phyloP scores from a whole-genome alignment of 257 asterid species.

The Solanum rostratum region DNA sequence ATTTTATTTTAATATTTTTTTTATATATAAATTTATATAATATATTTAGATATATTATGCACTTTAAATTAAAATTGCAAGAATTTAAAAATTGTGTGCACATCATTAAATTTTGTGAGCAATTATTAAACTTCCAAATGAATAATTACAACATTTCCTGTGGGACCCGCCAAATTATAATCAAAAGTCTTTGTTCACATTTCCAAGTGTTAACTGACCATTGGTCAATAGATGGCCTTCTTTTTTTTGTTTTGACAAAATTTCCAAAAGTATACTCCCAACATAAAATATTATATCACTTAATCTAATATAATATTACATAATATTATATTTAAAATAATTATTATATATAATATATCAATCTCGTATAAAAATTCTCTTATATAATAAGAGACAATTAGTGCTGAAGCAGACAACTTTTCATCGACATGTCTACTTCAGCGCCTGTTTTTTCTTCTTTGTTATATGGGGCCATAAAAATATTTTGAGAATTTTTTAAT shows the following conservation, averaged over 20 bases:
- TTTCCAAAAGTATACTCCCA: not conserved
- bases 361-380: too few species aligned
- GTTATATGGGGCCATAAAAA: too few species aligned
- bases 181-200: not conserved
- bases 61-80: not conserved
- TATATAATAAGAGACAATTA: too few species aligned
- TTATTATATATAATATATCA: too few species aligned
- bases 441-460: too few species aligned
- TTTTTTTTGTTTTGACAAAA: too few species aligned
- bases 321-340: too few species aligned
- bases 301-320: too few species aligned
- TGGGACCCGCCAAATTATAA: not conserved
- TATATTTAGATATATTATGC: not conserved
- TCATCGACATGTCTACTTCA: too few species aligned
- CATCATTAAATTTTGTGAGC: not conserved
- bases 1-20: too few species aligned
- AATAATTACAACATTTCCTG: not conserved
- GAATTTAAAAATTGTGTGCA: not conserved
- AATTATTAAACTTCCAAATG: not conserved
- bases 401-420: too few species aligned
- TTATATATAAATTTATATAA: not conserved
- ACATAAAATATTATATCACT: not conserved
- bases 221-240: not conserved
- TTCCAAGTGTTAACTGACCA: not conserved
- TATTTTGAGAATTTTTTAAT: too few species aligned